Percentiles rank a stretch among this genome's conserved stretches.
Evolutionary conservation across 169 alveolate genomes (phyloP).

Genomic region (Cryptosporidium baileyi): DNA sequence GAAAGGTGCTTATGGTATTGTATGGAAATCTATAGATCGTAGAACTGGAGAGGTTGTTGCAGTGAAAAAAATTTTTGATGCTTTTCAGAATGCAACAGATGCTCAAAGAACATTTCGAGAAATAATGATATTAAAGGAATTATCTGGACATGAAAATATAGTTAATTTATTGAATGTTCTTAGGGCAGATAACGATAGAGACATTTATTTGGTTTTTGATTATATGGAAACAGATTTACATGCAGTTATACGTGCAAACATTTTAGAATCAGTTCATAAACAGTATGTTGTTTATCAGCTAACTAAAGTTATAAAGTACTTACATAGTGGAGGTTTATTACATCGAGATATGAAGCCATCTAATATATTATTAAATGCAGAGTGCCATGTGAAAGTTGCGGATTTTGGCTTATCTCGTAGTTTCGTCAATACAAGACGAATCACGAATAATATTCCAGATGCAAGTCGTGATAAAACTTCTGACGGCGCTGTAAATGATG

Average conservation of each 20-base stretch:
- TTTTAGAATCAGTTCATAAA: slow-evolving; percentile 95
- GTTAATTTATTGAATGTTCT: slow-evolving; percentile 91
- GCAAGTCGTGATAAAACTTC: slow-evolving; percentile 1
- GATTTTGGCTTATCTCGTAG: slow-evolving; percentile 97
- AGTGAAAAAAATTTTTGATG: slow-evolving; percentile 98
- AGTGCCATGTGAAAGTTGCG: slow-evolving; percentile 96
- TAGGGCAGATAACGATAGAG: slow-evolving; percentile 97
- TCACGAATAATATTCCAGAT: slow-evolving; percentile 30
- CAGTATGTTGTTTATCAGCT: slow-evolving; percentile 90
- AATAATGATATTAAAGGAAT: slow-evolving; percentile 93
- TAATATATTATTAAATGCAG: slow-evolving; percentile 94
- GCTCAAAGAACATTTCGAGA: slow-evolving; percentile 99
- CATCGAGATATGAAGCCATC: slow-evolving; percentile 99
- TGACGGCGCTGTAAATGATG: slow-evolving; percentile 78
- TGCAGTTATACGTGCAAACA: slow-evolving; percentile 97
- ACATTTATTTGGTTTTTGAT: slow-evolving; percentile 96
- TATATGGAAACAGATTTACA: slow-evolving; percentile 98
- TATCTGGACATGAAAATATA: slow-evolving; percentile 94
- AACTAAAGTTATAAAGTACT: slow-evolving; percentile 89
- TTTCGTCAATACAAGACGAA: slow-evolving; percentile 73
- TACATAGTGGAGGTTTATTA: slow-evolving; percentile 94
- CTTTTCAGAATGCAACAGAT: slow-evolving; percentile 98
- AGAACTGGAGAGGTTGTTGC: slow-evolving; percentile 96
- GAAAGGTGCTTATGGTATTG: slow-evolving; percentile 99
- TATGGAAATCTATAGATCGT: slow-evolving; percentile 96